Percentiles rank a stretch among this genome's conserved stretches.
Conservation (phyloP, 164 flowering plant genomes). For the Euptelea pleiosperma region DNA sequence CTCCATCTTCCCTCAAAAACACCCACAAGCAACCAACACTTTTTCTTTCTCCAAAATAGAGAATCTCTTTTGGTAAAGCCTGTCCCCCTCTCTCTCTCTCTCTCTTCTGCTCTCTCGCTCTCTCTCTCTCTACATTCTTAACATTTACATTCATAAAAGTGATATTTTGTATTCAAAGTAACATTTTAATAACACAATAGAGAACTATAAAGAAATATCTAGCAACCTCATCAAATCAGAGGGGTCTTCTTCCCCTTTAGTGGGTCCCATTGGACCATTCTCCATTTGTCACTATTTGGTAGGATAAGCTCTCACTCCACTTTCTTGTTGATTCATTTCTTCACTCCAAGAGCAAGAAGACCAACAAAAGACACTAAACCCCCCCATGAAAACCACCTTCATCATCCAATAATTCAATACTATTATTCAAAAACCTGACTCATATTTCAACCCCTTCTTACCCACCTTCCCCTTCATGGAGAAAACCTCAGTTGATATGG, state of each 20-base stretch:
- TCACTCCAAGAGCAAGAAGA: constrained; percentile 29
- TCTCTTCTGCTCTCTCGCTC: too few relatives aligned
- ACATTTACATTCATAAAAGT: too few relatives aligned
- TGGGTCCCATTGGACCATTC: constrained; percentile 28
- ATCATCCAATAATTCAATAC: constrained; percentile 28
- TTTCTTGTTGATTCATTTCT: constrained; percentile 10
- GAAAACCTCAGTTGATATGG: constrained; percentile 30
- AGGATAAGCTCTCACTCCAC: constrained; percentile 31
- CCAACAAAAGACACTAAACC: constrained; percentile 16
- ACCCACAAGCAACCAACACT: too few relatives aligned
- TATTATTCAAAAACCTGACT: neutral
- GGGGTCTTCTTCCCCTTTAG: constrained; percentile 11
- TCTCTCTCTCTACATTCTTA: too few relatives aligned
- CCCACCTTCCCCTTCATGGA: constrained; percentile 8
- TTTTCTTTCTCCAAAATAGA: too few relatives aligned
- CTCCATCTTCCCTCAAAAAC: too few relatives aligned
- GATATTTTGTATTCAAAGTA: too few relatives aligned
- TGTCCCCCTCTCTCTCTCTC: too few relatives aligned
- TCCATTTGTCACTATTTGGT: constrained; percentile 28
- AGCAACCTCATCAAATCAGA: constrained; percentile 10
- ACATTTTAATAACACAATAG: too few relatives aligned
- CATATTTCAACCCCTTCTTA: neutral
- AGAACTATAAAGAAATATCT: constrained; percentile 33
- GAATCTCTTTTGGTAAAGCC: too few relatives aligned
- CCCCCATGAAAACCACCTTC: constrained; percentile 24